Evolutionary conservation across 805 yeast species (phyloP).

Genomic region (Geotrichum ghanense): DNA sequence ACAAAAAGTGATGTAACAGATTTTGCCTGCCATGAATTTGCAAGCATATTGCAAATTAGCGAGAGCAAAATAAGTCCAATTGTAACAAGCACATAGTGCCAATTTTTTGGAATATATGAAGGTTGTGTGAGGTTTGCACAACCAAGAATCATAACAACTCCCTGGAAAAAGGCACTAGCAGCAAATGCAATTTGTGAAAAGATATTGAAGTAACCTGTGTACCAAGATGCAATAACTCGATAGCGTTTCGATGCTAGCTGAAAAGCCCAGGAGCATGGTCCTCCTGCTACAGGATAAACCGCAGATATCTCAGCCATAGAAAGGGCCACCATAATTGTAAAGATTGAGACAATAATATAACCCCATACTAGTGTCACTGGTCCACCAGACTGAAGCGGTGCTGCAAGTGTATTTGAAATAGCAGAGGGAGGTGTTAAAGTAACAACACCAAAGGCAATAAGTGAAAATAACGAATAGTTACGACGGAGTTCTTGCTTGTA

Average conservation of each 20-base stretch:
- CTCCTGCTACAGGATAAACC: slow-evolving; percentile 59
- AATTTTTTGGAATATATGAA: neutral
- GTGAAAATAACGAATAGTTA: slow-evolving; percentile 42
- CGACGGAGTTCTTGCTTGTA: slow-evolving; percentile 54
- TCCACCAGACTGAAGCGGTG: slow-evolving; percentile 51
- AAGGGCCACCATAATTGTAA: slow-evolving; percentile 45
- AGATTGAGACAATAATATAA: slow-evolving; percentile 39
- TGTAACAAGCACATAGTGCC: slow-evolving; percentile 1
- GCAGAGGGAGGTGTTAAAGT: slow-evolving; percentile 57
- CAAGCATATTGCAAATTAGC: neutral
- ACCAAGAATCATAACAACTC: neutral
- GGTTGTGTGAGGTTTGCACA: neutral
- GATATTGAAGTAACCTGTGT: slow-evolving; percentile 9
- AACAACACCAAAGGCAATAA: slow-evolving; percentile 41
- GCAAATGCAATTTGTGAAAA: slow-evolving; percentile 3
- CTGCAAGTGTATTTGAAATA: slow-evolving; percentile 49
- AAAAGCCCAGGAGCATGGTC: slow-evolving; percentile 60
- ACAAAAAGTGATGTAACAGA: neutral
- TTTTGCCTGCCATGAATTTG: slow-evolving; percentile 2
- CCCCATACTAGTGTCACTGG: slow-evolving; percentile 54
- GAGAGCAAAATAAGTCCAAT: neutral
- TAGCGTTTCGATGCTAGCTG: slow-evolving; percentile 14
- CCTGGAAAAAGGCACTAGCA: slow-evolving; percentile 2
- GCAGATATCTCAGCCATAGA: slow-evolving; percentile 56
- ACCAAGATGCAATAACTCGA: slow-evolving; percentile 11